Evolutionary conservation across 75 land plant genomes (phyloP).

Genomic region (Picea sitchensis): DNA sequence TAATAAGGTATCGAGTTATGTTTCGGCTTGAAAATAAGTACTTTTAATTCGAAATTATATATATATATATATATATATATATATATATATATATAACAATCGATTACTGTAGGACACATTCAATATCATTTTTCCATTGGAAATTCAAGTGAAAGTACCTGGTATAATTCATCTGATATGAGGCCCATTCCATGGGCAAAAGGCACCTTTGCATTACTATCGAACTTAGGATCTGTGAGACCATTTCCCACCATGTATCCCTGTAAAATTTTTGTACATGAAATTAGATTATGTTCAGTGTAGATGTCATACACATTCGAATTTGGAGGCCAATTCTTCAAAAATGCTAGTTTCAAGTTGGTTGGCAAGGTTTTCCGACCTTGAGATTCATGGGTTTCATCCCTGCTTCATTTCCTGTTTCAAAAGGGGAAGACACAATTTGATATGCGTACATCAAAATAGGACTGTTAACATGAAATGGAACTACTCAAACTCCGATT

Average conservation of each 20-base stretch:
- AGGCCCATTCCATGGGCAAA: slow-evolving; percentile 95
- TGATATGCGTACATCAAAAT: background rate
- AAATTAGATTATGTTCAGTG: too few relatives aligned
- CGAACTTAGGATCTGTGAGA: slow-evolving; percentile 52
- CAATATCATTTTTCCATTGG: too few relatives aligned
- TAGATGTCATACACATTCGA: too few relatives aligned
- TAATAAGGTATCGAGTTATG: too few relatives aligned
- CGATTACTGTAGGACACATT: too few relatives aligned
- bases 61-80: background rate
- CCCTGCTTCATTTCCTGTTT: slow-evolving; percentile 40
- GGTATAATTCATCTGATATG: slow-evolving; percentile 59
- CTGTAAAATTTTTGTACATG: slow-evolving; percentile 21
- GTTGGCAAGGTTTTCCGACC: slow-evolving; percentile 13
- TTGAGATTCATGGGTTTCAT: slow-evolving; percentile 40
- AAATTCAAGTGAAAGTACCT: slow-evolving; percentile 14
- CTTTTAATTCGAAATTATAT: background rate
- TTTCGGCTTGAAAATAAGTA: too few relatives aligned
- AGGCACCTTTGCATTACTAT: slow-evolving; percentile 86
- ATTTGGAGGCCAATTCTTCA: too few relatives aligned
- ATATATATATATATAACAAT: background rate
- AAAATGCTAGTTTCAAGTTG: too few relatives aligned
- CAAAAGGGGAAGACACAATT: background rate
- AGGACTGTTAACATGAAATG: background rate
- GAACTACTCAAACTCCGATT: background rate
- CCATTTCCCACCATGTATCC: slow-evolving; percentile 94